Evolutionary conservation across 2,329 filamentous ascomycete species (phyloP).

Genomic region (Aspergillus uvarum): DNA sequence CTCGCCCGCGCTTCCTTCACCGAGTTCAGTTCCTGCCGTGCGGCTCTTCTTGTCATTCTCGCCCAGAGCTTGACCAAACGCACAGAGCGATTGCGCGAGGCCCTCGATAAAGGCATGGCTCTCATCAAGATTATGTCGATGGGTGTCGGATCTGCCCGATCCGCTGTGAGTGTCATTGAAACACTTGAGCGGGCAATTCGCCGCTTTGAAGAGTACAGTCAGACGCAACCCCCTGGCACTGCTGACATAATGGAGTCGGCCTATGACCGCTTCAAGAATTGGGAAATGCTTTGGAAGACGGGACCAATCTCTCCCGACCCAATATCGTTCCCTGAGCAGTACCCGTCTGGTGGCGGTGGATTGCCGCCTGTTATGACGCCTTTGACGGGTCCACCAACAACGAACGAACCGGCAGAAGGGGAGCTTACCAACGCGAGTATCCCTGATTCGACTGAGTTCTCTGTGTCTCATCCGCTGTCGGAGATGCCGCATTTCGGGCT

Average conservation of each 20-base stretch:
- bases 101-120: slow-evolving; percentile 51
- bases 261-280: slow-evolving; percentile 54
- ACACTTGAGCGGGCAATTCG: slow-evolving; percentile 52
- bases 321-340: slow-evolving; percentile 27
- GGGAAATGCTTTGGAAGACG: slow-evolving; percentile 52
- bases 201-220: slow-evolving; percentile 48
- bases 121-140: slow-evolving; percentile 56
- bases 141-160: slow-evolving; percentile 54
- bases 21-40: slow-evolving; percentile 57
- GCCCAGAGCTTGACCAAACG: slow-evolving; percentile 43
- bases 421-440: slow-evolving; percentile 24
- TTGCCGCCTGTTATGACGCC: slow-evolving; percentile 23
- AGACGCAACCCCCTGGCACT: slow-evolving; percentile 32
- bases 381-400: slow-evolving; percentile 19
- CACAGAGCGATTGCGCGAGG: slow-evolving; percentile 46
- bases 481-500: slow-evolving; percentile 38
- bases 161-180: slow-evolving; percentile 55
- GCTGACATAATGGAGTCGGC: slow-evolving; percentile 47
- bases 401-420: slow-evolving; percentile 21
- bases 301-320: slow-evolving; percentile 38
- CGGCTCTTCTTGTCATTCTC: slow-evolving; percentile 52
- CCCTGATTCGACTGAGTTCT: slow-evolving; percentile 28
- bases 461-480: slow-evolving; percentile 29
- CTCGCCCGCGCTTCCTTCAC: slow-evolving; percentile 57
- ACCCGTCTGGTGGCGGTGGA: slow-evolving; percentile 6